Conservation (phyloP, 2,329 filamentous ascomycete genomes). For the Acrodontium crateriforme region DNA sequence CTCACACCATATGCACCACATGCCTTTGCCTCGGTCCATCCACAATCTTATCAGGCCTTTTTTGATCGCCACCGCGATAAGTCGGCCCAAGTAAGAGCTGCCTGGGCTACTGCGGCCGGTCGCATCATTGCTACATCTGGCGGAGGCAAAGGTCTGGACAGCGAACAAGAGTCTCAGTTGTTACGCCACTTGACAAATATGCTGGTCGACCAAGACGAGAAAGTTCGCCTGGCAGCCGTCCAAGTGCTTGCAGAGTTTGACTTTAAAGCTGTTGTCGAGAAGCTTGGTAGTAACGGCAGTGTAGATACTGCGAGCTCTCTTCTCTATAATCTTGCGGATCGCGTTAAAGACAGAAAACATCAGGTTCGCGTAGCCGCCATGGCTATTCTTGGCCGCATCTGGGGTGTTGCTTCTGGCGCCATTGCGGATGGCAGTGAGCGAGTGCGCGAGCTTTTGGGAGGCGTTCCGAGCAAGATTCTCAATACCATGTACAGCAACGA, state of each 20-base stretch:
- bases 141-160: constrained; percentile 74
- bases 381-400: constrained; percentile 69
- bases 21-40: constrained; percentile 75
- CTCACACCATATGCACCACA: constrained; percentile 75
- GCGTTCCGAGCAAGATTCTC: constrained; percentile 73
- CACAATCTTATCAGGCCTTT: constrained; percentile 68
- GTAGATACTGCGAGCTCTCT: constrained; percentile 65
- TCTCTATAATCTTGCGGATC: constrained; percentile 67
- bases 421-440: constrained; percentile 70
- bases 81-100: constrained; percentile 63
- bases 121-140: constrained; percentile 84
- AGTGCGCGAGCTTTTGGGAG: constrained; percentile 59
- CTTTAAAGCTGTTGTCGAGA: constrained; percentile 67
- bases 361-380: constrained; percentile 77
- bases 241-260: constrained; percentile 69
- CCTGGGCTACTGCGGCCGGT: constrained; percentile 73
- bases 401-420: constrained; percentile 85
- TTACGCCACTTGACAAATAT: constrained; percentile 56
- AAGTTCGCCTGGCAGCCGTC: constrained; percentile 78
- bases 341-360: constrained; percentile 74
- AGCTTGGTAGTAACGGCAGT: constrained; percentile 63
- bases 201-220: constrained; percentile 83
- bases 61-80: constrained; percentile 78
- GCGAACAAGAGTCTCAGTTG: constrained; percentile 64
- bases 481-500: constrained; percentile 87